phyloP scores from a whole-genome alignment of 306 rosid species.

The Inga leiocalycina region DNA sequence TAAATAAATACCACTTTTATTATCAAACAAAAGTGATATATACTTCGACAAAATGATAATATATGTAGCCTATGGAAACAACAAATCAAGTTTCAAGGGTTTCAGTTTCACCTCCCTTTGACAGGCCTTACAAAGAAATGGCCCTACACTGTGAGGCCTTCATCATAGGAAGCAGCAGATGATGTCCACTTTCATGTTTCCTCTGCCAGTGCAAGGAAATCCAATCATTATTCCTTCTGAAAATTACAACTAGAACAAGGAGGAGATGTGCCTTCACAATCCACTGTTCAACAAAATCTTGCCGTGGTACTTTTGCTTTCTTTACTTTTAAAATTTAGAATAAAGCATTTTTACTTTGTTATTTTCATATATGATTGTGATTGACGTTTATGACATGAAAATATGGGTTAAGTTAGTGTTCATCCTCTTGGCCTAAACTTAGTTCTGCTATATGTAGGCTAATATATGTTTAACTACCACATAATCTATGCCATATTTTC shows the following conservation, averaged over 20 bases:
- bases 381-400: neutral
- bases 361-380: neutral
- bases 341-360: conserved; percentile 1
- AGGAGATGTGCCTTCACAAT: conserved; percentile 33
- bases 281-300: conserved; percentile 34
- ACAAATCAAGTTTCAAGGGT: conserved; percentile 67
- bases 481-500: neutral
- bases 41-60: neutral
- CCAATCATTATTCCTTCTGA: conserved; percentile 40
- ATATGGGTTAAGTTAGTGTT: neutral
- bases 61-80: conserved; percentile 63
- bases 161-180: conserved; percentile 67
- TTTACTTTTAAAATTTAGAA: conserved; percentile 4
- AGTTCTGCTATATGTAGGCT: neutral
- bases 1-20: neutral
- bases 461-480: neutral
- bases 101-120: conserved; percentile 59
- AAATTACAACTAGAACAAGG: conserved; percentile 38
- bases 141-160: conserved; percentile 84
- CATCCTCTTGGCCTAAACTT: neutral
- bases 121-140: conserved; percentile 85
- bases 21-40: neutral
- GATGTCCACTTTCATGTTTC: conserved; percentile 57
- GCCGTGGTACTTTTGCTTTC: conserved; percentile 51
- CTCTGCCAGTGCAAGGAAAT: conserved; percentile 43